Evolutionary conservation across 768 basidiomycete species (phyloP).

Genomic region (Boletellus ananas): DNA sequence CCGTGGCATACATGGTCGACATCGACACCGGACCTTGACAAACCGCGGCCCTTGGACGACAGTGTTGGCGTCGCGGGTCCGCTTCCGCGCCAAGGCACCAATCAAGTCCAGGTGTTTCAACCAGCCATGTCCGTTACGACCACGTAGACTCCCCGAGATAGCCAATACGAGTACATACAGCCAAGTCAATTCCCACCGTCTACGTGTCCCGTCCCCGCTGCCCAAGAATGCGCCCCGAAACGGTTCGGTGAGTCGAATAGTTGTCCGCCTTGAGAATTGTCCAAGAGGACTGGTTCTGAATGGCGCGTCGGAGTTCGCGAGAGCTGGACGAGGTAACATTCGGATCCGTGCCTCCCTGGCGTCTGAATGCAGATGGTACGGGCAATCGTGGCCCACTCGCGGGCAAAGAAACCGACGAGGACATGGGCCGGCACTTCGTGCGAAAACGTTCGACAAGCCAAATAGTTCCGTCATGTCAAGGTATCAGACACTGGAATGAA

Average conservation of each 20-base stretch:
- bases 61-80: not conserved
- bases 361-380: no score
- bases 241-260: no score
- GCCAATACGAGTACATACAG: not conserved
- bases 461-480: slow-evolving; percentile 55
- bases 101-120: no score
- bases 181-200: slow-evolving; percentile 17
- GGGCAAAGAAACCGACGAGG: slow-evolving; percentile 65
- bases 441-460: slow-evolving; percentile 60
- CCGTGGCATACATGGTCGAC: slow-evolving; percentile 14
- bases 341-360: no score
- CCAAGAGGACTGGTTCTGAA: no score
- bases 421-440: slow-evolving; percentile 77
- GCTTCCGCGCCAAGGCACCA: not conserved
- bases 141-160: no score
- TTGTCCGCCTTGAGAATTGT: slow-evolving; percentile 51
- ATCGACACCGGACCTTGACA: not conserved
- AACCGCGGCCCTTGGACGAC: not conserved
- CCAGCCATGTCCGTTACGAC: no score
- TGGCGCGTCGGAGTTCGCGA: no score
- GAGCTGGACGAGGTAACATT: no score
- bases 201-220: no score
- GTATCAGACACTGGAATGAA: slow-evolving; percentile 32
- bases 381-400: no score
- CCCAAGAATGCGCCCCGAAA: no score